A percentile compares a stretch with the other conserved stretches of the same genome.
phyloP scores from a whole-genome alignment of 202 grass and related monocot species.

The Setaria italica region DNA sequence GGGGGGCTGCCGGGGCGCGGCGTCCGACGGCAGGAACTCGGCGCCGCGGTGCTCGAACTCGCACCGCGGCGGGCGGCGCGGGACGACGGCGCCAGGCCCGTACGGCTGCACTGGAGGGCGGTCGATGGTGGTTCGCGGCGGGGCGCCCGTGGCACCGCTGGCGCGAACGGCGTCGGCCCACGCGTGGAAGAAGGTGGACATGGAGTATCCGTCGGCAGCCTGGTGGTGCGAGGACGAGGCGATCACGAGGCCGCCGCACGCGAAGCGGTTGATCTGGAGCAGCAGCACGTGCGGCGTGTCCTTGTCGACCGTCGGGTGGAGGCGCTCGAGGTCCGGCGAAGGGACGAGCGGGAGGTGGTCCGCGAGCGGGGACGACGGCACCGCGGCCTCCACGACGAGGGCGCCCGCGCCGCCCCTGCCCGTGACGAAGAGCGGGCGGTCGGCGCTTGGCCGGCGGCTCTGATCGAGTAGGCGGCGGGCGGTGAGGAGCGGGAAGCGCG shows the following conservation, averaged over 20 bases:
- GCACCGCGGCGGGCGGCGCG: slow-evolving; percentile 47
- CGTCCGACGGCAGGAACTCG: slow-evolving; percentile 36
- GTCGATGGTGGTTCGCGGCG: not conserved
- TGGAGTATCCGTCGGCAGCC: slow-evolving; percentile 57
- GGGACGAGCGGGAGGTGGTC: slow-evolving; percentile 40
- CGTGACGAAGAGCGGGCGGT: slow-evolving; percentile 45
- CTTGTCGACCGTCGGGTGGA: slow-evolving; percentile 5
- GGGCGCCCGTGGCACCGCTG: not conserved
- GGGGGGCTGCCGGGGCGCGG: not conserved
- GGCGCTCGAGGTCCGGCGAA: not conserved
- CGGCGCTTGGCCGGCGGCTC: not conserved
- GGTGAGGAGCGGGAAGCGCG: slow-evolving; percentile 51
- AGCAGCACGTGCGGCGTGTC: slow-evolving; percentile 24
- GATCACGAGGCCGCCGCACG: slow-evolving; percentile 58
- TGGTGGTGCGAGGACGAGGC: slow-evolving; percentile 51
- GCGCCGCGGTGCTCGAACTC: slow-evolving; percentile 62
- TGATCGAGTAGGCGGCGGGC: slow-evolving; percentile 43
- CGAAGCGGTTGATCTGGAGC: slow-evolving; percentile 63
- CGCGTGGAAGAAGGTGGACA: slow-evolving; percentile 52
- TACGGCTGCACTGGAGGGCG: not conserved
- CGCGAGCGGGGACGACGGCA: not conserved
- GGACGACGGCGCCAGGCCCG: slow-evolving; percentile 29
- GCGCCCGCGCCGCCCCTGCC: slow-evolving; percentile 44
- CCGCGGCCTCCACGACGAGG: slow-evolving; percentile 45
- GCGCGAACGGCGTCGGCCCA: slow-evolving; percentile 47